Percentiles rank a stretch among this genome's conserved stretches.
Evolutionary conservation across 306 rosid genomes (phyloP).

Genomic region (Castanea crenata): DNA sequence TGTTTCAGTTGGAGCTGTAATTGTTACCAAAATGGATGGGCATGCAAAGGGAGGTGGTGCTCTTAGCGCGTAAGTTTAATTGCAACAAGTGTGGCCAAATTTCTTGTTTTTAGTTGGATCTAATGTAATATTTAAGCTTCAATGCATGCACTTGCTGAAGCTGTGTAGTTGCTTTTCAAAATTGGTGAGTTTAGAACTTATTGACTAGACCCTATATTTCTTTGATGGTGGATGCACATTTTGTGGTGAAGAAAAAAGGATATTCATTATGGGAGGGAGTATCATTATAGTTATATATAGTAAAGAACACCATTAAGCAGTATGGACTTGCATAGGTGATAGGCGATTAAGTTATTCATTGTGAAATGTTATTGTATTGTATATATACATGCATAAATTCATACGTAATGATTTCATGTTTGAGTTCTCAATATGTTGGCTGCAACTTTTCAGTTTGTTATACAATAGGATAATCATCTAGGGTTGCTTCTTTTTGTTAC

Average conservation of each 20-base stretch:
- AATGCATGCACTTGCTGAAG: background rate
- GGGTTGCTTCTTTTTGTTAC: too few relatives aligned
- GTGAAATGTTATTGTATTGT: too few relatives aligned
- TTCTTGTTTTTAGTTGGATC: background rate
- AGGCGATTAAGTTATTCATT: too few relatives aligned
- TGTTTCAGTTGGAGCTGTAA: slow-evolving; percentile 85
- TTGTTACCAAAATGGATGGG: slow-evolving; percentile 84
- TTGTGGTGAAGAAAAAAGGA: too few relatives aligned
- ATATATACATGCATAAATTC: background rate
- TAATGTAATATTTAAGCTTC: background rate
- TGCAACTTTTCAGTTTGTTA: too few relatives aligned
- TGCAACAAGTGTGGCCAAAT: slow-evolving; percentile 6
- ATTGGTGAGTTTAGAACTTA: background rate
- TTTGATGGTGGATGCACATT: background rate
- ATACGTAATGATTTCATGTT: background rate
- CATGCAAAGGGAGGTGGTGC: slow-evolving; percentile 92
- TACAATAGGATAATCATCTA: too few relatives aligned
- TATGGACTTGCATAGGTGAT: background rate
- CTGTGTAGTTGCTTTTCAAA: background rate
- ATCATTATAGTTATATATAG: background rate
- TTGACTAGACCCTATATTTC: background rate
- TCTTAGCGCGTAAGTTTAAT: slow-evolving; percentile 73
- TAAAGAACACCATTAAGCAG: background rate
- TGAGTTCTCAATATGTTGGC: background rate
- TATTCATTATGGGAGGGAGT: background rate